Evolutionary conservation across 345 rosid species (phyloP), one percentile per base, ranked within the genome.

Genomic region (Microcos paniculata): DNA sequence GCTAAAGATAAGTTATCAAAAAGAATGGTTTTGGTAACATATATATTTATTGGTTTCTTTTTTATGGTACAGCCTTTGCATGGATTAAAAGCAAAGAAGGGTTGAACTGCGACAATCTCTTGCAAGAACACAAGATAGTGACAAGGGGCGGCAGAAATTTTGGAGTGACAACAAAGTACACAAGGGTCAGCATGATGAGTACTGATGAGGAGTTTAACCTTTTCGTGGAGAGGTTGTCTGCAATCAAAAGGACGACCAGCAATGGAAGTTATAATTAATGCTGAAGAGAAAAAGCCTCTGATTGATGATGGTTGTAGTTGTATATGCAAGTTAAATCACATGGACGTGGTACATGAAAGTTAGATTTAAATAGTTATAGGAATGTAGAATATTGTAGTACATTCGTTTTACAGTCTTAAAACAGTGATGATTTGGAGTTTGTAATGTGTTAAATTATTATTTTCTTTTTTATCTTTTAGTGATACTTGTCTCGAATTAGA

Each of bases 181-280:
- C 75, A 10, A 81, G 98, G 80, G 73, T 93, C 55, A 93, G 99
- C 79, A 84, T 95, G 92, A 80, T 93, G 46, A 78, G 97, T 77
- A 77, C 75, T 38, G 94, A 90, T 10, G 91, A 85, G n/a, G 87
- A 19, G 8, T 91, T 91, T 46, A 72, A 87, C 58, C 76, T 61
- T 24, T 85, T 95, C 75, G 52, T 93, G 81, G 90, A 89, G 84
- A 90, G 96, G 82, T 79, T 93, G 49, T 78, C 89, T 14, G 82
- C 79, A 75, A 84, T 87, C 73, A 74, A 82, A 62, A 72, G 75
- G 15, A 23, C 35, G 10, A 71, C 10, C 51, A 15, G 3, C 30
- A 72, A 62, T 62, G 24, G 61, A 62, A 45, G 19, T 12, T 16
- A 43, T 15, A 19, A 18, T 51, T 49, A 0, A 40, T 62, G 18